phyloP scores from a whole-genome alignment of 148 eudicot genomes.

The Rhododendron molle region DNA sequence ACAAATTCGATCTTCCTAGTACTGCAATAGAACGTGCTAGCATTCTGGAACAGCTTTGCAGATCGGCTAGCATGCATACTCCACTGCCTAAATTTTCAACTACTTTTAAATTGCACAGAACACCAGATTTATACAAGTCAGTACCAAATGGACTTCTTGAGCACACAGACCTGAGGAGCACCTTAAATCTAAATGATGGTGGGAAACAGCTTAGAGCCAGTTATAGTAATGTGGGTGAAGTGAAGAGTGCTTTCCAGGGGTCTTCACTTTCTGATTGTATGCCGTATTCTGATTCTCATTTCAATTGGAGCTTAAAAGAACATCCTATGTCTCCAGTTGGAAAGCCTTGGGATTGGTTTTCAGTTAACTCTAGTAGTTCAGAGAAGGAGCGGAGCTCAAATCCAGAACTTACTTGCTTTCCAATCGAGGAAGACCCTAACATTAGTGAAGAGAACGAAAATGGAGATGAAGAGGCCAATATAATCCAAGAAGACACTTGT shows the following conservation, averaged over 20 bases:
- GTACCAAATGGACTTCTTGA: slow-evolving; percentile 59
- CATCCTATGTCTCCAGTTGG: slow-evolving; percentile 57
- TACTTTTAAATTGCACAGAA: slow-evolving; percentile 24
- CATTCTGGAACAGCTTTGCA: slow-evolving; percentile 49
- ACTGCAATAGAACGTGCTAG: slow-evolving; percentile 45
- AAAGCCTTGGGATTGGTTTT: slow-evolving; percentile 43
- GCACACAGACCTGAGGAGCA: slow-evolving; percentile 30
- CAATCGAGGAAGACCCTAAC: slow-evolving; percentile 82
- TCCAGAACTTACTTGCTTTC: slow-evolving; percentile 77
- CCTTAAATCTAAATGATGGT: slow-evolving; percentile 21
- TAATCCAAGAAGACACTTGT: slow-evolving; percentile 26
- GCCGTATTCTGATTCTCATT: slow-evolving; percentile 39
- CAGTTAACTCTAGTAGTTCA: slow-evolving; percentile 60
- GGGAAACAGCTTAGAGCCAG: slow-evolving; percentile 17
- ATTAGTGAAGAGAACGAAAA: slow-evolving; percentile 53
- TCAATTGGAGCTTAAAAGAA: slow-evolving; percentile 32
- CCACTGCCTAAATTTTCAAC: slow-evolving; percentile 53
- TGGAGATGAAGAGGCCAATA: slow-evolving; percentile 31
- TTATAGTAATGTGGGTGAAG: slow-evolving; percentile 18
- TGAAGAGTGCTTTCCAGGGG: slow-evolving; percentile 26
- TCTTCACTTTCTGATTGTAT: slow-evolving; percentile 40
- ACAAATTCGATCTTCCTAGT: slow-evolving; percentile 24
- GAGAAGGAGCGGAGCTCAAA: slow-evolving; percentile 51
- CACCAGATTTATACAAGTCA: slow-evolving; percentile 43
- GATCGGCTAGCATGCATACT: slow-evolving; percentile 47